Base-by-base conservation (phyloP, 2,329 filamentous ascomycete genomes). In the Colletotrichum spaethianum region DNA sequence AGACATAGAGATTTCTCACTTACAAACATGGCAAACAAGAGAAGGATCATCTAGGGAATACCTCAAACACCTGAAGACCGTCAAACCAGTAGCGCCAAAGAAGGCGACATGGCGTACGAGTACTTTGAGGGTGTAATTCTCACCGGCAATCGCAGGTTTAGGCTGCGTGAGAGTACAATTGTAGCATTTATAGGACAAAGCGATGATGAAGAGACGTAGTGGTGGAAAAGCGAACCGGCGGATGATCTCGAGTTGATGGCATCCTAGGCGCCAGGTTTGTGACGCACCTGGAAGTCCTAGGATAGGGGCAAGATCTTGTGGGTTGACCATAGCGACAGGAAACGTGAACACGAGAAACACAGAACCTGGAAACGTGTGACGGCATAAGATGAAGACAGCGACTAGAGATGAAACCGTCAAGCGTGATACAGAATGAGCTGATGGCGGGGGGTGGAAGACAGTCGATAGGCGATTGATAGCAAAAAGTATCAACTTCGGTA, bases 51-150 rank as follows among this genome's bases (percentile, higher is more conserved):
- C 20, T 5, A 72, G 50, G 33, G 69, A 52, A 23, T 57, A 50
- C 11, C 16, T 44, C 11, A 69, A 42, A 50, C 64, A 63, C 18
- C 18, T 50, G 40, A 69, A 63, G 16, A 69, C 42, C 26, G 64
- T 56, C 9, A 40, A 42, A 2, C 64, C 57, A 20, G 69, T 72
- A 31, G 11, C 56, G 6, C 64, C 64, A 20, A 72, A 72, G 48
- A 72, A 72, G 40, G 69, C 64, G 28, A 69, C 69, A n/a, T 68
- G 63, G 36, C 33, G 38, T 28, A 63, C 23, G 18, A 38, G 38
- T 42, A 26, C 31, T 6, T 55, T 7, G 23, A 63, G 6, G n/a
- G 28, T 59, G 20, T 12, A 40, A n/a, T 26, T 16, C n/a, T 48
- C n/a, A 20, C 20, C 23, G 26, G n/a, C 36, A 20, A 26, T 18